Conservation (phyloP, 768 basidiomycete species). For the Kwoniella botswanensis region DNA sequence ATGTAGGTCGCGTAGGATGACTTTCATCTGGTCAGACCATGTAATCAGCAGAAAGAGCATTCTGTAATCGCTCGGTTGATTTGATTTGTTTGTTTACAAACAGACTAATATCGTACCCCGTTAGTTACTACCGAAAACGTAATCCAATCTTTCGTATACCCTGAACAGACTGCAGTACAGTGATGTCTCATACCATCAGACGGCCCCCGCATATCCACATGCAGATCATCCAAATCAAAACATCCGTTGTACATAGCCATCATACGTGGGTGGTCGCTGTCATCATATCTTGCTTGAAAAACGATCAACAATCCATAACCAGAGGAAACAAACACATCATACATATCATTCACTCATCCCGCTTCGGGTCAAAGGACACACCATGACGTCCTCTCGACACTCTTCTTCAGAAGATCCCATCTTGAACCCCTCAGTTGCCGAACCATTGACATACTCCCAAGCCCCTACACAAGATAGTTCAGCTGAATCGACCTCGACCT, state of each 20-base stretch:
- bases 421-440: neutral
- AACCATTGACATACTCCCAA: neutral
- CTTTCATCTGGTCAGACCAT: no score
- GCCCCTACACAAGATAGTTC: neutral
- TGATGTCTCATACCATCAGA: neutral
- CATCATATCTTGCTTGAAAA: neutral
- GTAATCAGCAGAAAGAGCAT: no score
- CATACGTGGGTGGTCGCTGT: neutral
- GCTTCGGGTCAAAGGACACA: neutral
- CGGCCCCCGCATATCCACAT: neutral
- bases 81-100: no score
- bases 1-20: no score
- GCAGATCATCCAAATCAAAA: neutral
- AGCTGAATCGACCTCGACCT: neutral
- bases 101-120: no score
- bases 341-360: neutral
- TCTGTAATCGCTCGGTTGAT: no score
- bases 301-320: neutral
- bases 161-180: neutral
- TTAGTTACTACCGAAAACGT: neutral
- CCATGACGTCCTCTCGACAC: conserved; percentile 4
- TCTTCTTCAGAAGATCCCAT: conserved; percentile 4
- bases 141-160: neutral
- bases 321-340: no score
- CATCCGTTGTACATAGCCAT: neutral